Conservation (phyloP, 805 yeast genomes). For the Ogataea allantospora region DNA sequence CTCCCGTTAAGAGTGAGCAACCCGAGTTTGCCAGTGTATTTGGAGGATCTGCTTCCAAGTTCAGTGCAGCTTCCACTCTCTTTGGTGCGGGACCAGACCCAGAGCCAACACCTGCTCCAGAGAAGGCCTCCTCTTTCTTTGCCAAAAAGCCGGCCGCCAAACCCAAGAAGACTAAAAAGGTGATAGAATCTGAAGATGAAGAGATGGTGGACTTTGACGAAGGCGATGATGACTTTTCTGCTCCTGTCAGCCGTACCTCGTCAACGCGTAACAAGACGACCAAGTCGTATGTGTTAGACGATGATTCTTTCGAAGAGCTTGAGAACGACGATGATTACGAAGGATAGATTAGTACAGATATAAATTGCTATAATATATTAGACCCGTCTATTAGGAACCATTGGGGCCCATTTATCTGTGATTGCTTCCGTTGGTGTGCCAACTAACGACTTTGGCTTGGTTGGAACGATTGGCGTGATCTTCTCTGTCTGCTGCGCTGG, state of each 20-base stretch:
- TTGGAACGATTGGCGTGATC: slow-evolving; percentile 33
- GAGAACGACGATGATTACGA: slow-evolving; percentile 22
- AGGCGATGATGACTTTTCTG: slow-evolving; percentile 15
- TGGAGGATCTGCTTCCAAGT: slow-evolving; percentile 29
- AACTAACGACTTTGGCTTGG: slow-evolving; percentile 28
- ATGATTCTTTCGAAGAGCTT: slow-evolving; percentile 10
- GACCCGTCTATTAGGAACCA: slow-evolving; percentile 32
- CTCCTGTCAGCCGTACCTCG: slow-evolving; percentile 14
- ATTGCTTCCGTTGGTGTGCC: slow-evolving; percentile 16
- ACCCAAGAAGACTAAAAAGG: slow-evolving; percentile 9
- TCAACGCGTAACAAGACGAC: slow-evolving; percentile 18
- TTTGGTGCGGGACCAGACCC: slow-evolving; percentile 18
- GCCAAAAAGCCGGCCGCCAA: slow-evolving; percentile 7
- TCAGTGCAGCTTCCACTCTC: slow-evolving; percentile 25
- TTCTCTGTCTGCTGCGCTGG: slow-evolving; percentile 16
- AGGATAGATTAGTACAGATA: slow-evolving; percentile 10
- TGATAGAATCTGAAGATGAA: slow-evolving; percentile 14
- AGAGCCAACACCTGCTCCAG: slow-evolving; percentile 8
- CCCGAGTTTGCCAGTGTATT: slow-evolving; percentile 35
- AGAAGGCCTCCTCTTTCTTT: slow-evolving; percentile 20
- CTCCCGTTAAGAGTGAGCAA: slow-evolving; percentile 12
- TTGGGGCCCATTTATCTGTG: slow-evolving; percentile 28
- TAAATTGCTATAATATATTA: slow-evolving; percentile 7
- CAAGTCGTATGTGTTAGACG: slow-evolving; percentile 22
- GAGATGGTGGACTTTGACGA: slow-evolving; percentile 10